Evolutionary conservation across 192 early-diverging fungal genomes (phyloP).

Genomic region (Coemansia nantahalensis): DNA sequence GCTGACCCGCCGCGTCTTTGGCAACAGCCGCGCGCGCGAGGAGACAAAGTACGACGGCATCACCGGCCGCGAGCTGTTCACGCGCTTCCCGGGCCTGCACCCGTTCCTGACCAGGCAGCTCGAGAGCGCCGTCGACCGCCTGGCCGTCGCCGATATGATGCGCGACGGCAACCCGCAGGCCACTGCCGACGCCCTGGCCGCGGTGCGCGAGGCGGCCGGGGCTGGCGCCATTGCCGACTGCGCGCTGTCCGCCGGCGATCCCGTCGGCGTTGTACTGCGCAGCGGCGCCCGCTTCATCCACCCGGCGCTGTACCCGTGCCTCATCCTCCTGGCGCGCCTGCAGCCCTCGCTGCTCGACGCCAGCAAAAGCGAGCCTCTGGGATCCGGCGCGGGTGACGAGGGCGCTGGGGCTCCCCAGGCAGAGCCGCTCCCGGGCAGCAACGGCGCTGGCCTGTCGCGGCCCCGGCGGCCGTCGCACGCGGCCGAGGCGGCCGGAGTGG

Average conservation of each 20-base stretch:
- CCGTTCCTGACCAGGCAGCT: constrained; percentile 75
- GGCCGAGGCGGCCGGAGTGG: constrained; percentile 11
- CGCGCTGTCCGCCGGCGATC: not conserved
- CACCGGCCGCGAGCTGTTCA: constrained; percentile 88
- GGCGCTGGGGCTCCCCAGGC: too few relatives aligned
- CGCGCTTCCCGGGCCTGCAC: constrained; percentile 77
- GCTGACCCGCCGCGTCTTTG: constrained; percentile 78
- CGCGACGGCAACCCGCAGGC: constrained; percentile 8
- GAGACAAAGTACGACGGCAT: constrained; percentile 73
- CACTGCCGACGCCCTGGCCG: not conserved
- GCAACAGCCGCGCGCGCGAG: constrained; percentile 73
- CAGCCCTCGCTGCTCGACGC: constrained; percentile 62
- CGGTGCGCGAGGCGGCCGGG: not conserved
- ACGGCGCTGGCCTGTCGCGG: too few relatives aligned
- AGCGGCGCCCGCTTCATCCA: constrained; percentile 61
- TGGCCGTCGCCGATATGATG: constrained; percentile 29
- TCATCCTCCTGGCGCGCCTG: constrained; percentile 80
- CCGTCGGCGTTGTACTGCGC: constrained; percentile 17
- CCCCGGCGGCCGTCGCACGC: not conserved
- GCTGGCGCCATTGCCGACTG: too few relatives aligned
- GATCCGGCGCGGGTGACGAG: too few relatives aligned
- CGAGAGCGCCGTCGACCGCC: constrained; percentile 61
- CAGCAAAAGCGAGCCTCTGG: not conserved
- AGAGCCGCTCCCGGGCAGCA: too few relatives aligned
- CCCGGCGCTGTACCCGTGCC: constrained; percentile 86